These are phyloP conservation scores for Hypoxylon sp. DNA, from an alignment of 2,329 filamentous ascomycete genomes.

Conservation along the genomic window DNA sequence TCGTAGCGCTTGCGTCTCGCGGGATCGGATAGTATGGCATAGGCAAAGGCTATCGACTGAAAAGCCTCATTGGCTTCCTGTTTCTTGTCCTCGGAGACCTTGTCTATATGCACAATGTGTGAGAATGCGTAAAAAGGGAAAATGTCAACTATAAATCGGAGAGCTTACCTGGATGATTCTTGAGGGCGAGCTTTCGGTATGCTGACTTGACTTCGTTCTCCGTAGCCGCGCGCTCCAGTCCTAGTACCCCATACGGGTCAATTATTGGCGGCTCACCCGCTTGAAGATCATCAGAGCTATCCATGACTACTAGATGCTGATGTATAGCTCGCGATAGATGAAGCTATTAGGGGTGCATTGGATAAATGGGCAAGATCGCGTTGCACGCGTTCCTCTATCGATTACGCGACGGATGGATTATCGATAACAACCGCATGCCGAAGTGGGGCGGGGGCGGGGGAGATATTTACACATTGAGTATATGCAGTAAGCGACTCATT, in stretches of 20 bases:
- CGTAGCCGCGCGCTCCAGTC: slow-evolving; percentile 76
- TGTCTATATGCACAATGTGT: slow-evolving; percentile 67
- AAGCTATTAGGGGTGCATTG: neutral
- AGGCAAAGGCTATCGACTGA: slow-evolving; percentile 92
- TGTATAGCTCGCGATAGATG: slow-evolving; percentile 33
- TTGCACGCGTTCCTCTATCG: slow-evolving; percentile 36
- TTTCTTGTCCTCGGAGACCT: slow-evolving; percentile 75
- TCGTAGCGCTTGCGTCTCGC: slow-evolving; percentile 88
- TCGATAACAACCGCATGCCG: slow-evolving; percentile 26
- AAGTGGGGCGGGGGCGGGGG: slow-evolving; percentile 30
- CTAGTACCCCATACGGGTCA: slow-evolving; percentile 84
- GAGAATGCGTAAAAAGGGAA: slow-evolving; percentile 9
- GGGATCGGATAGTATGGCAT: slow-evolving; percentile 89
- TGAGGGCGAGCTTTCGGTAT: slow-evolving; percentile 91
- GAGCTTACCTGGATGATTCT: slow-evolving; percentile 82
- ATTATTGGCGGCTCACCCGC: slow-evolving; percentile 71
- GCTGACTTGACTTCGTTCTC: slow-evolving; percentile 86
- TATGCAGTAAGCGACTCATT: slow-evolving; percentile 1
- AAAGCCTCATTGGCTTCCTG: slow-evolving; percentile 82
- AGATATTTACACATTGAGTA: neutral
- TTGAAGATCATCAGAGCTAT: slow-evolving; percentile 63
- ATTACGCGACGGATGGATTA: slow-evolving; percentile 23
- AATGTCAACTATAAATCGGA: neutral
- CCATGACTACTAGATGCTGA: slow-evolving; percentile 55
- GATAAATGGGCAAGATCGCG: slow-evolving; percentile 30